phyloP scores from a whole-genome alignment of 108 stramenopile species.

The Aurantiochytrium sp. region DNA sequence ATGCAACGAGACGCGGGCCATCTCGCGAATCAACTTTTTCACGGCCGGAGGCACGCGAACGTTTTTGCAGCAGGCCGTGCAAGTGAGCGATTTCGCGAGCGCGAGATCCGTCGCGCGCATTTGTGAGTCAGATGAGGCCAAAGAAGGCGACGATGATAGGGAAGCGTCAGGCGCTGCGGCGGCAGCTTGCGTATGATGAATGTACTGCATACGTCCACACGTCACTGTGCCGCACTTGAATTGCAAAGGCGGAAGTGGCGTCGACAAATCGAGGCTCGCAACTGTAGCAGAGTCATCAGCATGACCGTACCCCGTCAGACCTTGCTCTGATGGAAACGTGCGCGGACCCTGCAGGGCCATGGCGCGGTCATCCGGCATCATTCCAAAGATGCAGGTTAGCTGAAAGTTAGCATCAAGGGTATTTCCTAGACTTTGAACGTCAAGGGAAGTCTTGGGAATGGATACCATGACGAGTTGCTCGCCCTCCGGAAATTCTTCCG shows the following conservation, averaged over 20 bases:
- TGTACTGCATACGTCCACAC: neutral
- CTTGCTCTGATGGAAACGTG: neutral
- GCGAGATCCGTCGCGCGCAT: neutral
- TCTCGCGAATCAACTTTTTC: neutral
- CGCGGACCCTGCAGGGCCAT: neutral
- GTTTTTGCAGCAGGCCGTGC: neutral
- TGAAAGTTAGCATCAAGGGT: neutral
- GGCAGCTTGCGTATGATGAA: neutral
- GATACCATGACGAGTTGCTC: neutral
- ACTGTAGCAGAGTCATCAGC: neutral
- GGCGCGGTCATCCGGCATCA: neutral
- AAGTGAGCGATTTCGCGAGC: neutral
- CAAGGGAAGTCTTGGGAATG: neutral
- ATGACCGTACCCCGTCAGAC: neutral
- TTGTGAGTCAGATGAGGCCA: neutral
- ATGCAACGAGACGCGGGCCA: neutral
- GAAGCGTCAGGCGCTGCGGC: no score
- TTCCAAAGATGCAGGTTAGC: neutral
- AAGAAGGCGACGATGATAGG: neutral
- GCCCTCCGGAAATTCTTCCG: neutral
- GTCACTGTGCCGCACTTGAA: neutral
- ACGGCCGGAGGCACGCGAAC: neutral
- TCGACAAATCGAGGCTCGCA: neutral
- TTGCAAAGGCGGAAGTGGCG: neutral
- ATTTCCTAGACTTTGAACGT: neutral